A percentile compares a stretch with the other conserved stretches of the same genome.
phyloP scores from a whole-genome alignment of 1,139 yeast species.

The Lodderomyces beijingensis region DNA sequence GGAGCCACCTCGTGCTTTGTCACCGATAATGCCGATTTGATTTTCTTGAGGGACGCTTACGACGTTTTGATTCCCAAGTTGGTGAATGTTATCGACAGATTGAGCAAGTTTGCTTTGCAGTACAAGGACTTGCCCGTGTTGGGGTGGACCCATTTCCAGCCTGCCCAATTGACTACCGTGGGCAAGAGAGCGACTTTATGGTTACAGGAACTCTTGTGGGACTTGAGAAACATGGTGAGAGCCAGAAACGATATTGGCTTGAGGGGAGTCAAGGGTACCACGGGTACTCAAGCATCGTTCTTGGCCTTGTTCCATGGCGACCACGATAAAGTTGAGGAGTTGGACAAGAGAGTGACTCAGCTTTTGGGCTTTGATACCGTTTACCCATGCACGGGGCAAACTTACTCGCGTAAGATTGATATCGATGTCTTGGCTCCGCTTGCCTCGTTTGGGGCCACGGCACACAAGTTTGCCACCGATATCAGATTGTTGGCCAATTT shows the following conservation, averaged over 20 bases:
- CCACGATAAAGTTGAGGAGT: constrained; percentile 90
- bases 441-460: constrained; percentile 92
- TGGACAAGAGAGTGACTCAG: constrained; percentile 90
- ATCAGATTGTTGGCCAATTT: constrained; percentile 92
- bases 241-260: constrained; percentile 95
- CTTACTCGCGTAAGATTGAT: constrained; percentile 96
- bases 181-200: constrained; percentile 98
- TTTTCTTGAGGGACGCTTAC: constrained; percentile 92
- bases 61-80: constrained; percentile 90
- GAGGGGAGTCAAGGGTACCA: constrained; percentile 98
- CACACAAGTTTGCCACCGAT: constrained; percentile 98
- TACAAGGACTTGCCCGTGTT: constrained; percentile 94
- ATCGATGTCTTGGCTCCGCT: constrained; percentile 90
- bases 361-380: constrained; percentile 90
- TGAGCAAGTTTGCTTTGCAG: constrained; percentile 81
- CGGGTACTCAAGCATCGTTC: constrained; percentile 98
- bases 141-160: constrained; percentile 99
- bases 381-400: constrained; percentile 97
- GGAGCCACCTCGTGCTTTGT: constrained; percentile 99
- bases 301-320: constrained; percentile 92
- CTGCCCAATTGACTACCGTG: constrained; percentile 97
- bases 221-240: constrained; percentile 89
- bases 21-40: constrained; percentile 96
- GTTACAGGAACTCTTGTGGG: constrained; percentile 98
- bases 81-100: constrained; percentile 90